Base-by-base conservation (phyloP, 2,329 filamentous ascomycete species). In the Trematosphaeria pertusa region DNA sequence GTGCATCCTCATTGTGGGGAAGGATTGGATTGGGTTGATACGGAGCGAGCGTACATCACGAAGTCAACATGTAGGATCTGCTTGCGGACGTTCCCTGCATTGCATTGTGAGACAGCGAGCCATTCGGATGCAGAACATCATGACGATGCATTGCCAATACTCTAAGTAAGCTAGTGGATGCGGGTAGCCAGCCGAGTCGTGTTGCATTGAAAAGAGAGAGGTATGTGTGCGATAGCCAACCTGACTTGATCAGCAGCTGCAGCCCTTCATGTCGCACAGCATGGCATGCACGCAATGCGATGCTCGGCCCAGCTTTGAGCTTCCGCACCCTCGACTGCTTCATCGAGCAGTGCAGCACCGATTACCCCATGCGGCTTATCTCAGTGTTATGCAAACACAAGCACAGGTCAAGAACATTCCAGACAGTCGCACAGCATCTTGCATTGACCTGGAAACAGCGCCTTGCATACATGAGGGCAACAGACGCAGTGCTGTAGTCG, bases 381-480 rank as follows among this genome's bases (percentile, higher is more conserved):
- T 28, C 24, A 7, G 24, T 28, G 24, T 28, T 12, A 28, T 28
- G 12, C 24, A 28, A 28, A 28, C 24, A 38, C 15, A 38, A 20
- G n/a, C 20, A 39, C 46, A 39, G 46, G 46, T 48, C 28, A 48
- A 44, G 40, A 48, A 48, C 8, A 9, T 43, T 48, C 40, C 15
- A 43, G 30, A 36, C 11, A 17, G 39, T 43, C 20, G 38, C 34
- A 37, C 45, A 20, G 28, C 39, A 48, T 28, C 33, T 17, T 10
- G 28, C 22, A 6, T 5, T 28, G 3, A 31, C n/a, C 37, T 32
- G 10, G 14, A 44, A 39, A 20, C 17, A 36, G 26, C 39, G 35
- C 39, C 12, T 39, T 36, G 46, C 46, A 48, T 21, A 38, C 10
- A 11, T n/a, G n/a, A n/a, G n/a, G n/a, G n/a, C n/a, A n/a, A n/a